Conservation (phyloP, 2,329 filamentous ascomycete species). For the Aspergillus sp. region DNA sequence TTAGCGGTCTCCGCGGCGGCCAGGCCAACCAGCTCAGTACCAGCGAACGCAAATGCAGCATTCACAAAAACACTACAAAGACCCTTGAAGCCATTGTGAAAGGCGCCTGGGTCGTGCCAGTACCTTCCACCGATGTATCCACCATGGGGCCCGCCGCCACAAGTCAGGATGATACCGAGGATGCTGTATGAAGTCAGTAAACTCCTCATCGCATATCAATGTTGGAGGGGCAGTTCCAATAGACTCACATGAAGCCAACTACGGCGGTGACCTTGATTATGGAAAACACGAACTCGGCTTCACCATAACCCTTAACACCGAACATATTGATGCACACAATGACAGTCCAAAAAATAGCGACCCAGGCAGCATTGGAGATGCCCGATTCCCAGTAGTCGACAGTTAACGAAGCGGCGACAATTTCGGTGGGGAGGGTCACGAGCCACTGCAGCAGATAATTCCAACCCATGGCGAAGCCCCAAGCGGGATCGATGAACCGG, state of each 20-base stretch:
- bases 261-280: slow-evolving; percentile 84
- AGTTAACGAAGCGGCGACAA: slow-evolving; percentile 83
- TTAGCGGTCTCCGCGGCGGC: slow-evolving; percentile 62
- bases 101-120: slow-evolving; percentile 78
- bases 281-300: slow-evolving; percentile 85
- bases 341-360: slow-evolving; percentile 74
- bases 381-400: slow-evolving; percentile 74
- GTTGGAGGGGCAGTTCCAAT: not conserved
- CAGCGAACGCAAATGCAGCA: slow-evolving; percentile 63
- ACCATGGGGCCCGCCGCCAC: slow-evolving; percentile 71
- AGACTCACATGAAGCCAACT: slow-evolving; percentile 78
- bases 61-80: slow-evolving; percentile 66
- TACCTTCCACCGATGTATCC: slow-evolving; percentile 79
- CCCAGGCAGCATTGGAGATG: slow-evolving; percentile 72
- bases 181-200: slow-evolving; percentile 56
- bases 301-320: slow-evolving; percentile 84
- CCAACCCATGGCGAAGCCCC: slow-evolving; percentile 96
- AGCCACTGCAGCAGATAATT: slow-evolving; percentile 92
- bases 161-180: slow-evolving; percentile 81
- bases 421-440: slow-evolving; percentile 77
- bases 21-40: slow-evolving; percentile 64
- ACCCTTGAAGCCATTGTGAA: slow-evolving; percentile 67
- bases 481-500: slow-evolving; percentile 87
- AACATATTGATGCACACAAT: slow-evolving; percentile 85
- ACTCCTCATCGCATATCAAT: not conserved